phyloP scores from a whole-genome alignment of 2,329 filamentous ascomycete species.

The Penicillium sp. region DNA sequence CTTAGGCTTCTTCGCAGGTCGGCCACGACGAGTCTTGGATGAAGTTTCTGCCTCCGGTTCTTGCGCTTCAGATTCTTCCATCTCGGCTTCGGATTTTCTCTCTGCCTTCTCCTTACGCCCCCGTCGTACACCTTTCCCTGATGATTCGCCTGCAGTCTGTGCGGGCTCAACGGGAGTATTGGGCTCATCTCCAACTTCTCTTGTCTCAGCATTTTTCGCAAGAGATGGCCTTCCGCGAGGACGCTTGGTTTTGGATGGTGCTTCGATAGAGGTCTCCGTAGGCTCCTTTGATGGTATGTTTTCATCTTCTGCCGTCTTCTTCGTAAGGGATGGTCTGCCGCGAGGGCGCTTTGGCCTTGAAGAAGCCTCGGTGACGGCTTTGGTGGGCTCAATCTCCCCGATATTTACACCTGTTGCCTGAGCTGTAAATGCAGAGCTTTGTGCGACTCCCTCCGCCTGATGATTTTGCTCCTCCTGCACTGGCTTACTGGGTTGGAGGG shows the following conservation, averaged over 20 bases:
- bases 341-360: constrained; percentile 6
- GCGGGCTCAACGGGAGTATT: neutral
- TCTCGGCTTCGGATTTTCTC: constrained; percentile 6
- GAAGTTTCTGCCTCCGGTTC: neutral
- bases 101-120: constrained; percentile 13
- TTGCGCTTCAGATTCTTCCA: constrained; percentile 8
- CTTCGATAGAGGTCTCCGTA: neutral
- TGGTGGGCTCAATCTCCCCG: neutral
- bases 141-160: neutral
- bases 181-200: neutral
- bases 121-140: neutral
- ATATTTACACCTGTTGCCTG: neutral
- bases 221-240: constrained; percentile 6
- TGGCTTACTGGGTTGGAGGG: neutral
- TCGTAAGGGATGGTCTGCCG: constrained; percentile 2
- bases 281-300: neutral
- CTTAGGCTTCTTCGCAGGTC: neutral
- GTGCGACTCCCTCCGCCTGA: neutral
- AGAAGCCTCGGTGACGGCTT: neutral
- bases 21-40: neutral
- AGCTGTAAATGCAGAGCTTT: neutral
- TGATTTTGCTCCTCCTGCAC: neutral
- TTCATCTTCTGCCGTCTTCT: neutral
- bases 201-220: neutral
- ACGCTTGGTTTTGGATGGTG: constrained; percentile 4